phyloP scores from a whole-genome alignment of 768 basidiomycete species.

The Exidia glandulosa region DNA sequence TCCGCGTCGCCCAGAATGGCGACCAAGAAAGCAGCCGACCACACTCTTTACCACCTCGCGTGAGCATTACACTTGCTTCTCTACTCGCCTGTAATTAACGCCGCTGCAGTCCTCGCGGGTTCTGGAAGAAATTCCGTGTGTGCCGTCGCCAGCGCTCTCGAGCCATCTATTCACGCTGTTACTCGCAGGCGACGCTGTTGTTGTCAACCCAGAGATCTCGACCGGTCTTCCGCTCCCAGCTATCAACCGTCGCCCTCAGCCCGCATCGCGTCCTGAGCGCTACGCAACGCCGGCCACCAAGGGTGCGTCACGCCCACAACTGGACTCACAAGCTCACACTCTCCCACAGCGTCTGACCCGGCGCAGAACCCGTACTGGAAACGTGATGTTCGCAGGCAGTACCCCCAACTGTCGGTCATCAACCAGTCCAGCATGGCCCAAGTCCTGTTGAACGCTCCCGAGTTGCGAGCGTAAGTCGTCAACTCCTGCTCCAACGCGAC shows the following conservation, averaged over 20 bases:
- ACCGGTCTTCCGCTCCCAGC: slow-evolving; percentile 71
- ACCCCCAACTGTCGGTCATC: slow-evolving; percentile 84
- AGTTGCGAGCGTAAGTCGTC: slow-evolving; percentile 45
- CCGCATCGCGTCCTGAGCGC: slow-evolving; percentile 76
- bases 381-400: slow-evolving; percentile 84
- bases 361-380: slow-evolving; percentile 94
- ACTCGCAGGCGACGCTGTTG: slow-evolving; percentile 62
- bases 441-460: slow-evolving; percentile 72
- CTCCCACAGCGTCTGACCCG: slow-evolving; percentile 58
- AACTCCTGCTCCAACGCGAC: slow-evolving; percentile 9
- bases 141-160: slow-evolving; percentile 6
- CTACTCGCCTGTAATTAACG: background rate
- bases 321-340: background rate
- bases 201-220: slow-evolving; percentile 84
- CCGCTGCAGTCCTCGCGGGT: slow-evolving; percentile 55
- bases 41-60: slow-evolving; percentile 74
- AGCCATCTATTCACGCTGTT: background rate
- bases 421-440: slow-evolving; percentile 74
- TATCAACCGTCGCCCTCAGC: slow-evolving; percentile 72
- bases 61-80: background rate
- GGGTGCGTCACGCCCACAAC: slow-evolving; percentile 35
- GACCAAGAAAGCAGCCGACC: slow-evolving; percentile 71
- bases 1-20: slow-evolving; percentile 34
- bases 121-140: slow-evolving; percentile 95
- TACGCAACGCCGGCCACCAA: slow-evolving; percentile 84